Evolutionary conservation across 768 basidiomycete genomes (phyloP).

Genomic region (Trametes villosa): DNA sequence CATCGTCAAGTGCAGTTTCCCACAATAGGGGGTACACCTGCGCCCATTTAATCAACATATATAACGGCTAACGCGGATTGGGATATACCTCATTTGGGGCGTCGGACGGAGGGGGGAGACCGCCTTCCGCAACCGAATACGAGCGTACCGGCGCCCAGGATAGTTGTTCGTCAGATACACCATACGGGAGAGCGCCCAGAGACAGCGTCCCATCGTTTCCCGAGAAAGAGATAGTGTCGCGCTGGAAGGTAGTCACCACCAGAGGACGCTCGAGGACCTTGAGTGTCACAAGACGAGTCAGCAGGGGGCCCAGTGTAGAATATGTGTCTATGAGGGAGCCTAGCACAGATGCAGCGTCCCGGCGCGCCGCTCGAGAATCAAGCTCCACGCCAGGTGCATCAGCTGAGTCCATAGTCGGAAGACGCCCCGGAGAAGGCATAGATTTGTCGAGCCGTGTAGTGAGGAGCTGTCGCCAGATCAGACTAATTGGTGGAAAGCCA

Average conservation of each 20-base stretch:
- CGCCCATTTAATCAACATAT: not conserved
- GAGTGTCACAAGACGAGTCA: slow-evolving; percentile 38
- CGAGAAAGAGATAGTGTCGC: slow-evolving; percentile 68
- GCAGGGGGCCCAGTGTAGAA: slow-evolving; percentile 37
- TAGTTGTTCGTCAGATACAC: slow-evolving; percentile 50
- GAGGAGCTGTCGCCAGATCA: slow-evolving; percentile 32
- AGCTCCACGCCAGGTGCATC: slow-evolving; percentile 5
- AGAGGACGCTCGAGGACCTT: slow-evolving; percentile 47
- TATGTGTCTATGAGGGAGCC: slow-evolving; percentile 31
- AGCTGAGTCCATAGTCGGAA: not conserved
- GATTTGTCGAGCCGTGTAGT: slow-evolving; percentile 16
- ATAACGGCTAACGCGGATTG: not conserved
- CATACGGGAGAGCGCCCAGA: slow-evolving; percentile 64
- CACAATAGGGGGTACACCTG: slow-evolving; percentile 47
- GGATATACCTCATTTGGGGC: slow-evolving; percentile 61
- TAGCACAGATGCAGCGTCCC: not conserved
- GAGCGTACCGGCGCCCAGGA: slow-evolving; percentile 68
- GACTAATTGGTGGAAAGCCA: slow-evolving; percentile 66
- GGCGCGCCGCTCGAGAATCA: slow-evolving; percentile 8
- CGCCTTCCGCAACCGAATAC: slow-evolving; percentile 57
- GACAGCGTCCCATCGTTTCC: slow-evolving; percentile 69
- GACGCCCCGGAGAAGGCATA: slow-evolving; percentile 7
- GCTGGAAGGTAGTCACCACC: slow-evolving; percentile 62
- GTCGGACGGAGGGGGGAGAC: slow-evolving; percentile 56
- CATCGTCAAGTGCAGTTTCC: slow-evolving; percentile 74